A percentile compares a stretch with the other conserved stretches of the same genome.
These are phyloP conservation scores for Raphanus hybrid DNA, from an alignment of 441 rosid genomes.

Conservation along the genomic window DNA sequence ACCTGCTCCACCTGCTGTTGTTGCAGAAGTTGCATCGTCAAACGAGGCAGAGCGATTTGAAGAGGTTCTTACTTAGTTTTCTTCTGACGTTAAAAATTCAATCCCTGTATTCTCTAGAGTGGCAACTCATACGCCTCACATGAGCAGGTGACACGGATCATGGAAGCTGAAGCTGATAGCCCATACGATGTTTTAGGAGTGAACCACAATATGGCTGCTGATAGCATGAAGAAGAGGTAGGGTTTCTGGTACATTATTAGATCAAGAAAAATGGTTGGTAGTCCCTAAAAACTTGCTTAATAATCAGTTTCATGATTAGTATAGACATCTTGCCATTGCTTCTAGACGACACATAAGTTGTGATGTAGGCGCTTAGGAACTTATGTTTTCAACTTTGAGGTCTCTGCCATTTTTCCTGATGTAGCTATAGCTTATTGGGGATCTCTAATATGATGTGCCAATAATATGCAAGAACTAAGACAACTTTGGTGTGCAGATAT, in stretches of 20 bases:
- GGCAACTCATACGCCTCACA: constrained; percentile 18
- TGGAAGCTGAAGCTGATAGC: constrained; percentile 73
- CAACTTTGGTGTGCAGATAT: constrained; percentile 53
- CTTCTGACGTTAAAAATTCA: not conserved
- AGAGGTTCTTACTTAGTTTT: constrained; percentile 60
- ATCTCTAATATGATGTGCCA: not conserved
- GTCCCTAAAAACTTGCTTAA: not conserved
- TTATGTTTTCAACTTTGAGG: not conserved
- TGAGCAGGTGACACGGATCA: constrained; percentile 81
- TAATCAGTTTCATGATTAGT: constrained; percentile 7
- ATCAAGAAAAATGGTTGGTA: constrained; percentile 2
- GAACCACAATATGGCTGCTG: constrained; percentile 70
- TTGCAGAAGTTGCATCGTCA: constrained; percentile 87
- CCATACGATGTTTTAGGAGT: constrained; percentile 85
- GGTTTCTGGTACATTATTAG: constrained; percentile 18
- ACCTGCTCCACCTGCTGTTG: constrained; percentile 91
- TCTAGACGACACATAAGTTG: not conserved
- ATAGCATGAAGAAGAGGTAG: constrained; percentile 89
- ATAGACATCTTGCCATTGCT: constrained; percentile 13
- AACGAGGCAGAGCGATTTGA: constrained; percentile 97
- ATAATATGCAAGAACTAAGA: constrained; percentile 6
- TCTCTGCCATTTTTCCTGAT: not conserved
- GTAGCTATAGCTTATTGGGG: not conserved
- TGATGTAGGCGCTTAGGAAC: constrained; percentile 4
- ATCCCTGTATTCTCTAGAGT: not conserved